A percentile compares a stretch with the other conserved stretches of the same genome.
Conservation (phyloP, 345 rosid species). For the Alliaria petiolata region DNA sequence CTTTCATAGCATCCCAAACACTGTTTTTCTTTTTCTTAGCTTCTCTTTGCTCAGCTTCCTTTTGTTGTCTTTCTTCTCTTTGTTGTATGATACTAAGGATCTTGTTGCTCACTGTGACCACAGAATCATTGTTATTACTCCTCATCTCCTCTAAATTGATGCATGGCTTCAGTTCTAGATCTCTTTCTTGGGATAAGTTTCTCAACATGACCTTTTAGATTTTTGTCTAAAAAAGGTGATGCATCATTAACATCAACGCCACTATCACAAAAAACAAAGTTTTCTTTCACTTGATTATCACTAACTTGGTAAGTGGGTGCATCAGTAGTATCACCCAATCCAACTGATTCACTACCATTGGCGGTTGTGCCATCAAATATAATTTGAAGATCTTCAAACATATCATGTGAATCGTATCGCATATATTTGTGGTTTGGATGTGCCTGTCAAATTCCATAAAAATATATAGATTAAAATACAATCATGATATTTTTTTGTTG, state of each 20-base stretch:
- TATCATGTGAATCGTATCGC: neutral
- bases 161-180: neutral
- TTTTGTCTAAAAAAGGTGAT: neutral
- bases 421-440: neutral
- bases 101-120: neutral
- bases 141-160: too few relatives aligned
- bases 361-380: neutral
- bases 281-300: neutral
- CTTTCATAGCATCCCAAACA: neutral
- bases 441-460: neutral
- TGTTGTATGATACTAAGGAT: neutral
- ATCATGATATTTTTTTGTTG: neutral
- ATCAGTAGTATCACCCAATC: neutral
- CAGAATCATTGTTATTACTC: neutral
- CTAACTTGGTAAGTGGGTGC: neutral
- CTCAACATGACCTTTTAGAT: neutral
- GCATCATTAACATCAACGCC: neutral
- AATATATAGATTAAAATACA: neutral
- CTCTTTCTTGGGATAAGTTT: neutral
- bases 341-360: neutral
- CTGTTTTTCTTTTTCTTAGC: neutral
- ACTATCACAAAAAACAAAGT: neutral
- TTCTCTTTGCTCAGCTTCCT: neutral
- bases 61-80: conserved; percentile 4
- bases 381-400: neutral